Percentiles rank a stretch among this genome's conserved stretches.
Conservation (phyloP, 306 rosid genomes). For the Dalbergia cochinchinensis region DNA sequence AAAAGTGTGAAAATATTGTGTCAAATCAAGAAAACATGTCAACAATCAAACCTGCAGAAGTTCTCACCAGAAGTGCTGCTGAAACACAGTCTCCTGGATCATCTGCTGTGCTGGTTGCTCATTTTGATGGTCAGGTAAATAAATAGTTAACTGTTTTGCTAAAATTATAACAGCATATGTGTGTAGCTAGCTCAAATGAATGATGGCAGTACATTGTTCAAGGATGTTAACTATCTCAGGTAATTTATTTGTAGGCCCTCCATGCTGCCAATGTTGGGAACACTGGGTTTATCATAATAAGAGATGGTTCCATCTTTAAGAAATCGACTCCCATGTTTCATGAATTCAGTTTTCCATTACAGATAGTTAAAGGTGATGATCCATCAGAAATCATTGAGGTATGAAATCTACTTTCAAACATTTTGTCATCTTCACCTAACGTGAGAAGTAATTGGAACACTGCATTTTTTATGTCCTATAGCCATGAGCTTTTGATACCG, state of each 20-base stretch:
- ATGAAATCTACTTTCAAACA: constrained; percentile 15
- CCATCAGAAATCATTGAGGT: constrained; percentile 71
- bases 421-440: constrained; percentile 14
- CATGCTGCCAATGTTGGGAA: constrained; percentile 81
- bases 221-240: constrained; percentile 33
- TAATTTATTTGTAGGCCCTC: constrained; percentile 61
- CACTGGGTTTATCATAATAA: constrained; percentile 71
- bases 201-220: constrained; percentile 21
- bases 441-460: constrained; percentile 16
- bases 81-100: constrained; percentile 69
- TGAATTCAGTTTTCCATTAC: constrained; percentile 71
- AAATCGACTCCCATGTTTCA: constrained; percentile 69
- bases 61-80: constrained; percentile 60
- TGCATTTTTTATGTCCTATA: constrained; percentile 9
- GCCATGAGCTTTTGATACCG: constrained; percentile 19
- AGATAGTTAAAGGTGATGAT: constrained; percentile 59
- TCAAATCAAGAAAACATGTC: constrained; percentile 51
- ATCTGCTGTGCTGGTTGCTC: constrained; percentile 63
- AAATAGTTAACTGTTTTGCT: constrained; percentile 17
- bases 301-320: constrained; percentile 65
- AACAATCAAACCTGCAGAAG: constrained; percentile 59
- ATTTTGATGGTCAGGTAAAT: constrained; percentile 84
- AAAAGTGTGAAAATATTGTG: constrained; percentile 61
- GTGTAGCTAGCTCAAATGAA: constrained; percentile 28
- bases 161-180: constrained; percentile 3